phyloP scores from a whole-genome alignment of 2,329 filamentous ascomycete genomes.

The Diaporthe destruens region DNA sequence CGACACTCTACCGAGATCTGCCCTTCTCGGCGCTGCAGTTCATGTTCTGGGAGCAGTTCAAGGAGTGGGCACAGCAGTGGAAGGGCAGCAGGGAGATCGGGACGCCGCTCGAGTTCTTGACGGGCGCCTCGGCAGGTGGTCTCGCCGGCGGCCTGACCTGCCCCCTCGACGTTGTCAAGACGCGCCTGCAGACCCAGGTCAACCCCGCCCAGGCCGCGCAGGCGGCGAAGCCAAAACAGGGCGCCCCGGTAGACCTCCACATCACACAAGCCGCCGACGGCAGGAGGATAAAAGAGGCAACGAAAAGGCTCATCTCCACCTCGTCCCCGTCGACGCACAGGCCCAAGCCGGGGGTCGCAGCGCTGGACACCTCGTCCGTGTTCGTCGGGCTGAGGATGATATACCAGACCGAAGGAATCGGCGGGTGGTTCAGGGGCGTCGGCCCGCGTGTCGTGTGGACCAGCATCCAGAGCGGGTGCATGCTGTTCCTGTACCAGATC shows the following conservation, averaged over 20 bases:
- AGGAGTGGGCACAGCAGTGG: constrained; percentile 82
- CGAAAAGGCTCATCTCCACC: constrained; percentile 85
- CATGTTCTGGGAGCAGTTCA: constrained; percentile 97
- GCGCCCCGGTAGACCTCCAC: constrained; percentile 39
- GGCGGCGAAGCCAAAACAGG: constrained; percentile 42
- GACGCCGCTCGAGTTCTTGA: constrained; percentile 85
- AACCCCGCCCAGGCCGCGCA: constrained; percentile 51
- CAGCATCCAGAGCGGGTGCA: constrained; percentile 94
- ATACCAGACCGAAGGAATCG: constrained; percentile 88
- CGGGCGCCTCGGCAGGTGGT: constrained; percentile 89
- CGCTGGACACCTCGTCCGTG: constrained; percentile 90
- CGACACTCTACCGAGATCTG: constrained; percentile 92
- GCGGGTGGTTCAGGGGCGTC: constrained; percentile 94
- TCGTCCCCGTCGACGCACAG: constrained; percentile 89
- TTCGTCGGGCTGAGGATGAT: constrained; percentile 86
- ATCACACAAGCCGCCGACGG: constrained; percentile 46
- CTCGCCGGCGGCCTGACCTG: constrained; percentile 95
- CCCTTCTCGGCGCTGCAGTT: constrained; percentile 98
- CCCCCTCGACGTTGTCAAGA: constrained; percentile 97
- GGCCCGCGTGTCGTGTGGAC: constrained; percentile 96
- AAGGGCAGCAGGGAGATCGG: constrained; percentile 88
- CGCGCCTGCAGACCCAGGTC: constrained; percentile 92
- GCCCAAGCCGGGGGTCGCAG: constrained; percentile 80
- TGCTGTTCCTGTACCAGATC: constrained; percentile 95
- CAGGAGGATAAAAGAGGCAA: constrained; percentile 55